phyloP scores from a whole-genome alignment of 441 rosid species.

The Pelargonium exstipulatum region DNA sequence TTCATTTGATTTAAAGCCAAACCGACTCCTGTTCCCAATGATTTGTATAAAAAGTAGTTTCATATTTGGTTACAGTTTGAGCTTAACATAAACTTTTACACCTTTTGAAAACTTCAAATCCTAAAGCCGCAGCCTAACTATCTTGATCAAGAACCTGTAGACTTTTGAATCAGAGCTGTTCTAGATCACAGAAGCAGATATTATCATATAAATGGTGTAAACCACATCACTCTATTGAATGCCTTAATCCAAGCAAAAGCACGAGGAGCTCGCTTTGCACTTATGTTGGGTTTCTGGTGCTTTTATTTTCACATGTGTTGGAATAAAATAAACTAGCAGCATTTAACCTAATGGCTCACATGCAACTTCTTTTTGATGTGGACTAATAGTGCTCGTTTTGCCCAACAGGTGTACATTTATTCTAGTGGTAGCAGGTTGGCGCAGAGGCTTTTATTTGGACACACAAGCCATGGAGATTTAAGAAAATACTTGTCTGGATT shows the following conservation, averaged over 20 bases:
- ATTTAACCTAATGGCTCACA: background rate
- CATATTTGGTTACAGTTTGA: background rate
- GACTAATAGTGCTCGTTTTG: conserved; percentile 3
- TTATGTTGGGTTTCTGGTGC: background rate
- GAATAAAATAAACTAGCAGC: background rate
- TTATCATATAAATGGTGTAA: no score
- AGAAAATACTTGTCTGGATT: conserved; percentile 78
- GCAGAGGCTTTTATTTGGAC: conserved; percentile 81
- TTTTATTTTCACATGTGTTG: background rate
- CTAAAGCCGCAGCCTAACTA: background rate
- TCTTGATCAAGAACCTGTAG: background rate
- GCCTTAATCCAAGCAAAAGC: no score
- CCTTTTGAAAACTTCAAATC: background rate
- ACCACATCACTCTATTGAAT: no score
- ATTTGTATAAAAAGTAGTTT: background rate
- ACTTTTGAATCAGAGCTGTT: background rate
- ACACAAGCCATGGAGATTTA: conserved; percentile 70
- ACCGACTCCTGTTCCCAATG: background rate
- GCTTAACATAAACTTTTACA: background rate
- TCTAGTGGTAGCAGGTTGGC: conserved; percentile 96
- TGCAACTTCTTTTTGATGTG: conserved; percentile 1
- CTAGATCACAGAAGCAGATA: no score
- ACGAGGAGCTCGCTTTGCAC: no score
- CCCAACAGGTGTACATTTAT: conserved; percentile 73
- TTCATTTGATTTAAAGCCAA: background rate